These are phyloP conservation scores for Apiospora sp. DNA, from an alignment of 2,329 filamentous ascomycete genomes.

Conservation along the genomic window DNA sequence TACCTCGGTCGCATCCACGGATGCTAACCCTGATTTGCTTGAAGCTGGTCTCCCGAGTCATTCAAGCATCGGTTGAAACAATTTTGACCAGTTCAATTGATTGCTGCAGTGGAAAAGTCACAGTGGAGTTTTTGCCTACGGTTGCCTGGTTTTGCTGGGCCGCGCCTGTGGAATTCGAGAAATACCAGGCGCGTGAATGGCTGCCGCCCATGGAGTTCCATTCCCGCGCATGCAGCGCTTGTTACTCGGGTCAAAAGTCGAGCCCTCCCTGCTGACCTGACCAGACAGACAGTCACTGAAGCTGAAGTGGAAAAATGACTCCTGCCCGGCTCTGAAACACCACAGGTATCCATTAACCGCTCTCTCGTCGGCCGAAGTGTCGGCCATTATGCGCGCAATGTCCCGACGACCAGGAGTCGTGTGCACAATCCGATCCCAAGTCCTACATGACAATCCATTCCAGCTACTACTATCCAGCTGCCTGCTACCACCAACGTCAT, in stretches of 20 bases:
- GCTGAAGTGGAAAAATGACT: constrained; percentile 12
- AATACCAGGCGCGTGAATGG: background rate
- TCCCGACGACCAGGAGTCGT: background rate
- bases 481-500: constrained; percentile 15
- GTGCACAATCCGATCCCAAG: background rate
- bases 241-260: background rate
- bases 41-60: background rate
- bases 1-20: background rate
- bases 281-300: background rate
- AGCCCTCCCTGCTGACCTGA: background rate
- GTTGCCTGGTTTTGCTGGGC: constrained; percentile 15
- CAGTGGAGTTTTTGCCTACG: background rate
- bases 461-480: background rate
- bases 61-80: background rate
- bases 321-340: background rate
- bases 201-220: background rate
- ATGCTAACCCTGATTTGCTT: background rate
- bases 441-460: constrained; percentile 13
- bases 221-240: background rate
- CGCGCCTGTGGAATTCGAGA: background rate
- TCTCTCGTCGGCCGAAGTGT: background rate
- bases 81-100: background rate
- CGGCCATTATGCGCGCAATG: no score
- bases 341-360: background rate
- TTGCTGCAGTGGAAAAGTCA: constrained; percentile 9